A percentile compares a stretch with the other conserved stretches of the same genome.
Conservation (phyloP, 768 basidiomycete species). For the Termitomyces heimii region DNA sequence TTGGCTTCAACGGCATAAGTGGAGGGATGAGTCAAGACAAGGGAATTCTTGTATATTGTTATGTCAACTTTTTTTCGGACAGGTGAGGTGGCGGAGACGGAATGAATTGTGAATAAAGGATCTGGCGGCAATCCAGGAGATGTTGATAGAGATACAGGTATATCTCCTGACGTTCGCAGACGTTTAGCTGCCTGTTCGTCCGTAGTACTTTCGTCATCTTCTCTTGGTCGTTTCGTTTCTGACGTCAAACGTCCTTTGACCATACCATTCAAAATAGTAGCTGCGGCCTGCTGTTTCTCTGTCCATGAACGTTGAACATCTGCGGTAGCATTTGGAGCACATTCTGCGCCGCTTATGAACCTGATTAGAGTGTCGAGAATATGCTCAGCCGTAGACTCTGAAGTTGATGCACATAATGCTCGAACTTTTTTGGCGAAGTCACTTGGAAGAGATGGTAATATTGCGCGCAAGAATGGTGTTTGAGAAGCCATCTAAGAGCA, state of each 20-base stretch:
- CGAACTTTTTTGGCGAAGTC: slow-evolving; percentile 28
- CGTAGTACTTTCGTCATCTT: slow-evolving; percentile 22
- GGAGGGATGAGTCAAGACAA: slow-evolving; percentile 47
- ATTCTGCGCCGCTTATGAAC: slow-evolving; percentile 35
- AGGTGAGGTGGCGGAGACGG: slow-evolving; percentile 66
- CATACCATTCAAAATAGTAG: slow-evolving; percentile 24
- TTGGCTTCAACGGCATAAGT: slow-evolving; percentile 44
- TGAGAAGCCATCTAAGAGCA: slow-evolving; percentile 19
- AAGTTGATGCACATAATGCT: slow-evolving; percentile 23
- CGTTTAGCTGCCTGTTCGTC: slow-evolving; percentile 26
- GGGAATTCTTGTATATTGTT: slow-evolving; percentile 41
- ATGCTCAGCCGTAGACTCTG: slow-evolving; percentile 21
- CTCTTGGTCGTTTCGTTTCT: slow-evolving; percentile 28
- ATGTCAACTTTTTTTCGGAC: slow-evolving; percentile 74
- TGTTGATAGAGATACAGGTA: slow-evolving; percentile 8
- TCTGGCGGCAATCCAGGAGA: slow-evolving; percentile 26
- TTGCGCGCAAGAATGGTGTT: slow-evolving; percentile 24
- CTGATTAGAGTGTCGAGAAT: slow-evolving; percentile 37
- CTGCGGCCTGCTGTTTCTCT: slow-evolving; percentile 27
- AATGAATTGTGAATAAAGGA: slow-evolving; percentile 53
- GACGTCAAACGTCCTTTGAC: slow-evolving; percentile 13
- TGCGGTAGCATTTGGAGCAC: slow-evolving; percentile 23
- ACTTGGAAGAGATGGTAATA: slow-evolving; percentile 26
- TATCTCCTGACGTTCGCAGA: slow-evolving; percentile 19
- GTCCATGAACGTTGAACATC: slow-evolving; percentile 29